Evolutionary conservation across 2,329 filamentous ascomycete species (phyloP).

Genomic region (Sclerotiophoma versabilis): DNA sequence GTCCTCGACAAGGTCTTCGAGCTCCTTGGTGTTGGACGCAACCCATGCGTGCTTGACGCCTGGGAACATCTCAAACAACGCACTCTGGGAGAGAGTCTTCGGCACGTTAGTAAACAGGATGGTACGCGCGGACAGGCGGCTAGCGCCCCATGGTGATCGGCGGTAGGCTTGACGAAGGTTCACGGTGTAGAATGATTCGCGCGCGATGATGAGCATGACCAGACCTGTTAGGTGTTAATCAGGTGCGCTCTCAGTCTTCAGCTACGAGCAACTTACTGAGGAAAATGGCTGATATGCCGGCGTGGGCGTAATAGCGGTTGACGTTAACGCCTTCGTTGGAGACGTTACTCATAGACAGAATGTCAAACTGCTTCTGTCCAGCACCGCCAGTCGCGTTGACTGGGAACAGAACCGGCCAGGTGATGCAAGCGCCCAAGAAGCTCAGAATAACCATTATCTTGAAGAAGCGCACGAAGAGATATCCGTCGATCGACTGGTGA

Average conservation of each 20-base stretch:
- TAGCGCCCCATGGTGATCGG: slow-evolving; percentile 53
- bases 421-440: slow-evolving; percentile 53
- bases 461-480: slow-evolving; percentile 57
- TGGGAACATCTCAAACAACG: slow-evolving; percentile 50
- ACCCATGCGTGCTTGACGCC: slow-evolving; percentile 56
- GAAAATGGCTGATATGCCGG: slow-evolving; percentile 53
- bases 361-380: slow-evolving; percentile 47
- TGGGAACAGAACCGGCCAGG: slow-evolving; percentile 57
- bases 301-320: slow-evolving; percentile 55
- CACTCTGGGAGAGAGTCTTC: slow-evolving; percentile 48
- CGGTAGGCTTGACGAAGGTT: slow-evolving; percentile 58
- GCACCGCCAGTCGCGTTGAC: slow-evolving; percentile 54
- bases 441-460: slow-evolving; percentile 53
- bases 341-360: slow-evolving; percentile 51
- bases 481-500: slow-evolving; percentile 58
- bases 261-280: slow-evolving; percentile 33
- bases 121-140: slow-evolving; percentile 55
- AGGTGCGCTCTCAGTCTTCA: not conserved
- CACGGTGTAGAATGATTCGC: slow-evolving; percentile 57
- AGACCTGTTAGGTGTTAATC: slow-evolving; percentile 32
- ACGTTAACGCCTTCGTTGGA: slow-evolving; percentile 34
- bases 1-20: slow-evolving; percentile 54
- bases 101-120: slow-evolving; percentile 59
- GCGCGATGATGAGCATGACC: slow-evolving; percentile 54
- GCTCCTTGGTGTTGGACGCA: slow-evolving; percentile 54